A percentile compares a stretch with the other conserved stretches of the same genome.
phyloP scores from a whole-genome alignment of 306 rosid genomes.

The Cucumis sativus region DNA sequence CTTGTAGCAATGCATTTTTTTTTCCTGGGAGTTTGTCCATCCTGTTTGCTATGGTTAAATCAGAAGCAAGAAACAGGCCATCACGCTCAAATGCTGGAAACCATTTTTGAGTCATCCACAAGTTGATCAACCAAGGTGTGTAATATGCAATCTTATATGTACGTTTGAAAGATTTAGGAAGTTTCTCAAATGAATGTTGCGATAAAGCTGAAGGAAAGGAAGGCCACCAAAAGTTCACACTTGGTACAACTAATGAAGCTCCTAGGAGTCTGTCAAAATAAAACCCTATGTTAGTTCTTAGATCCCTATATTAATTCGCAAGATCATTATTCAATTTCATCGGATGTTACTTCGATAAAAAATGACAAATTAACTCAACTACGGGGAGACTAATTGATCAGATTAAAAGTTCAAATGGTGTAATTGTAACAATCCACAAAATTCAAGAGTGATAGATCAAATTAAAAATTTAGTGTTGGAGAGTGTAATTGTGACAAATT shows the following conservation, averaged over 20 bases:
- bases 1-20: slow-evolving; percentile 44
- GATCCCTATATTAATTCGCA: neutral
- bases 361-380: too few relatives aligned
- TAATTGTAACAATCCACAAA: too few relatives aligned
- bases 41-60: slow-evolving; percentile 21
- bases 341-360: too few relatives aligned
- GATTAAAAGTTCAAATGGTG: too few relatives aligned
- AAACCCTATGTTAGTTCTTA: too few relatives aligned
- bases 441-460: too few relatives aligned
- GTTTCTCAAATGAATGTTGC: slow-evolving; percentile 15
- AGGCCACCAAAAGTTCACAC: slow-evolving; percentile 65
- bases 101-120: slow-evolving; percentile 80
- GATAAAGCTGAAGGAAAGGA: slow-evolving; percentile 25
- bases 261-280: slow-evolving; percentile 47
- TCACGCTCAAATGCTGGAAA: slow-evolving; percentile 30
- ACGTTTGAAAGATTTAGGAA: slow-evolving; percentile 25
- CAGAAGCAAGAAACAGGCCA: slow-evolving; percentile 17
- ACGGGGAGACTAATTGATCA: too few relatives aligned
- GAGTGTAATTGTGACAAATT: too few relatives aligned
- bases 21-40: too few relatives aligned
- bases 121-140: slow-evolving; percentile 55
- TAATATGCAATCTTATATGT: slow-evolving; percentile 44
- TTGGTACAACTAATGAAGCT: slow-evolving; percentile 60
- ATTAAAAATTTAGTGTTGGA: too few relatives aligned
- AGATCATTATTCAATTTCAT: neutral